Evolutionary conservation across 495 filamentous ascomycete species (phyloP), one percentile per base, ranked within the genome.

Genomic region (Margaritispora aquatica): DNA sequence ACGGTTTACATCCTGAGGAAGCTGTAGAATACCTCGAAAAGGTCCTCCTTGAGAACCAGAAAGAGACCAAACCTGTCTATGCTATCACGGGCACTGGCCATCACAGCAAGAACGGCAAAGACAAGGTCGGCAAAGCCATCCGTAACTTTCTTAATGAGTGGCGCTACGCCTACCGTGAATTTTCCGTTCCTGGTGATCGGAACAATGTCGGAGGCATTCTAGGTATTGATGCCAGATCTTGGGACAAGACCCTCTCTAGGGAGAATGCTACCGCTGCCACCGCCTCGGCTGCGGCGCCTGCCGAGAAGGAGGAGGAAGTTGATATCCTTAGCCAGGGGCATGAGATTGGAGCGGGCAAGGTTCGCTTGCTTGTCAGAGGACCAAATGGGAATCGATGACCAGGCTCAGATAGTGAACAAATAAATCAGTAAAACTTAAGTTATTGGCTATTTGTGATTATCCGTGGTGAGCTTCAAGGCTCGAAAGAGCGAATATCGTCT

Each of bases 41-140:
- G 36, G 85, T 95, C 19, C 83, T 98, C 34, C 75, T 90, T 29
- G 89, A 94, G 68, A 91, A 97, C 61, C 78, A 81, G 60, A 79
- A 83, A 51, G 86, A 88, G 52, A 76, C 74, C 47, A 79, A 80
- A n/a, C 87, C 92, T 1, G 81, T 97, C 26, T 99, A 97, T 66
- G 92, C 91, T 49, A 97, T 97, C 66, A 96, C 91, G 2, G 94
- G 94, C 58, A 97, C 94, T 7, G 93, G 93, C 10, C 95, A 99
- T 66, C 95, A 97, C 69, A 96, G 90, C 63, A 97, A 97, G 77
- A 94, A 96, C 67, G 94, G 94, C 63, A 97, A 97, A 71, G 95
- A 99, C 70, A 99, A 99, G 73, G 88, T 99, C 26, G 93, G 93
- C 60, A 97, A 96, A 75, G 90, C 92, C 8, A 83, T 99, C 62